Evolutionary conservation across 345 rosid genomes (phyloP).

Genomic region (Nasturtium officinale): DNA sequence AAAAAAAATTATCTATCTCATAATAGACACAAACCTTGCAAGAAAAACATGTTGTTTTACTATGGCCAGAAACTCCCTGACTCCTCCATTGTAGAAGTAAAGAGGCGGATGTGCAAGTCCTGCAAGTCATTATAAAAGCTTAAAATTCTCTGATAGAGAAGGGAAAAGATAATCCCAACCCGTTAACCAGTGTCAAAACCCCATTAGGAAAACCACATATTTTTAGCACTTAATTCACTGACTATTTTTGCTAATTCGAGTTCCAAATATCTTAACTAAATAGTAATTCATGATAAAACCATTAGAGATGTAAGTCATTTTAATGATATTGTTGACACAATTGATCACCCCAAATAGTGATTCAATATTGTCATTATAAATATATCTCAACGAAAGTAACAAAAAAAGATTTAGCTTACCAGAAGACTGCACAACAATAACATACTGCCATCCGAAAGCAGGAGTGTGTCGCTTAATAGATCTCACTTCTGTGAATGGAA

Average conservation of each 20-base stretch:
- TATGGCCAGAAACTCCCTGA: slow-evolving; percentile 80
- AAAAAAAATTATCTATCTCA: background rate
- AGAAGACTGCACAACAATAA: slow-evolving; percentile 83
- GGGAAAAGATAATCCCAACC: background rate
- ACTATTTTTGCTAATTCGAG: background rate
- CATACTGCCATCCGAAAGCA: slow-evolving; percentile 95
- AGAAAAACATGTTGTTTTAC: slow-evolving; percentile 81
- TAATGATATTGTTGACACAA: background rate
- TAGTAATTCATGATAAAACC: background rate
- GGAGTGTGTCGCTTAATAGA: slow-evolving; percentile 88
- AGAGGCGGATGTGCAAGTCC: slow-evolving; percentile 94
- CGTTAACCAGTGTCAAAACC: slow-evolving; percentile 10
- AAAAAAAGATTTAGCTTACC: slow-evolving; percentile 49
- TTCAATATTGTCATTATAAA: background rate
- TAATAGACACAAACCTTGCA: slow-evolving; percentile 61
- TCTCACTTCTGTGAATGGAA: slow-evolving; percentile 78
- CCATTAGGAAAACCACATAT: background rate
- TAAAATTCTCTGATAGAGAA: background rate
- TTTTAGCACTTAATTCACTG: background rate
- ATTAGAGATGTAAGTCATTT: background rate
- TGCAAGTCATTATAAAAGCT: slow-evolving; percentile 40
- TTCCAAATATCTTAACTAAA: background rate
- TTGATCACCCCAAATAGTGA: background rate
- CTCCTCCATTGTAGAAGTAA: slow-evolving; percentile 94
- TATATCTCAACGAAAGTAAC: background rate